Percentiles rank a stretch among this genome's conserved stretches.
phyloP scores from a whole-genome alignment of 306 rosid genomes.

The Quercus cerris region DNA sequence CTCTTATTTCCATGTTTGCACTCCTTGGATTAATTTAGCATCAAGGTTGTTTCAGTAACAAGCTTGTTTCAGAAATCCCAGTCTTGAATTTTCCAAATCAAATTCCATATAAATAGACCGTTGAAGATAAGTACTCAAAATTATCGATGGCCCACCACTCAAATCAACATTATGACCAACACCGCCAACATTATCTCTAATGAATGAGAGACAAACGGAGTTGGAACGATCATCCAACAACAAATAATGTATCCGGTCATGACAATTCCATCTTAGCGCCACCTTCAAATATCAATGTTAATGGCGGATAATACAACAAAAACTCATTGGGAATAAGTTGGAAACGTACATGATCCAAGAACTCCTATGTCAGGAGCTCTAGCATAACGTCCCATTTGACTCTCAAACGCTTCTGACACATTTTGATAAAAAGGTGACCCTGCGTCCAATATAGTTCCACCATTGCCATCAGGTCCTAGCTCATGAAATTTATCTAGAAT shows the following conservation, averaged over 20 bases:
- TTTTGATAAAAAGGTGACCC: neutral
- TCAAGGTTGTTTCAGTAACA: neutral
- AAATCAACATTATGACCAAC: neutral
- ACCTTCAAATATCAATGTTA: neutral
- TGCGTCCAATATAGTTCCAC: conserved; percentile 1
- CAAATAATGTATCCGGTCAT: neutral
- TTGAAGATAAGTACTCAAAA: neutral
- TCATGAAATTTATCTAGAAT: neutral
- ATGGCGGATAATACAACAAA: neutral
- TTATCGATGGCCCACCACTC: neutral
- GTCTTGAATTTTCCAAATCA: neutral
- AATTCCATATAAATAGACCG: neutral
- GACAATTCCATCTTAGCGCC: neutral
- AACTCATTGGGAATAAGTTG: neutral
- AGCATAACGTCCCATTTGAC: neutral
- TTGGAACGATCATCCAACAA: neutral
- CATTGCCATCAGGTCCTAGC: neutral
- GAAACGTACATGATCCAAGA: conserved; percentile 15
- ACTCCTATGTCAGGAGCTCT: neutral
- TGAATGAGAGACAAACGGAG: neutral
- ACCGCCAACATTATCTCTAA: neutral
- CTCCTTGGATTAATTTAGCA: no score
- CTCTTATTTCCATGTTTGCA: neutral
- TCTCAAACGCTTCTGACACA: neutral
- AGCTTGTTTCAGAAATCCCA: neutral